phyloP scores from a whole-genome alignment of 371 early-diverging fungal species.

The Dentiscutata heterogama region DNA sequence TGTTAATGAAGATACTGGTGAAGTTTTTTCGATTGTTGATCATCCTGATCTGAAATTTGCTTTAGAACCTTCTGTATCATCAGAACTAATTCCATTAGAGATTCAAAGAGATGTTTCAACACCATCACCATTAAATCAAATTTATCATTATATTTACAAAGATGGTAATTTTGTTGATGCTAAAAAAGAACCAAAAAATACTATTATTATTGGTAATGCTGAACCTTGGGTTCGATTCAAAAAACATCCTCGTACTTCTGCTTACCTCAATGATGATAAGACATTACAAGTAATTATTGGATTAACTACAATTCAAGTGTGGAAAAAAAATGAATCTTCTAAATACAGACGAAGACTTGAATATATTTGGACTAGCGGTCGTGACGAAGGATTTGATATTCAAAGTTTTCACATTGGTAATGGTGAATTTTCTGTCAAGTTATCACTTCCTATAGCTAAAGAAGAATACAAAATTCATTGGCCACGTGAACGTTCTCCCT shows the following conservation, averaged over 20 bases:
- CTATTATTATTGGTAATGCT: neutral
- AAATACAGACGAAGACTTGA: neutral
- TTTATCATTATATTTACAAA: neutral
- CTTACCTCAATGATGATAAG: conserved; percentile 14
- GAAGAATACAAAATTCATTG: neutral
- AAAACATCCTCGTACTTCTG: neutral
- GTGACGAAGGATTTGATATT: neutral
- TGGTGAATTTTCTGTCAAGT: neutral
- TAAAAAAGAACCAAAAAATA: neutral
- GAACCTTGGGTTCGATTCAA: conserved; percentile 21
- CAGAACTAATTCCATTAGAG: neutral
- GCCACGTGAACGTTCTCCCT: neutral
- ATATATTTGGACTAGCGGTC: conserved; percentile 6
- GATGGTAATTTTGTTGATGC: conserved; percentile 3
- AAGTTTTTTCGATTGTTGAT: neutral
- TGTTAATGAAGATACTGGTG: neutral
- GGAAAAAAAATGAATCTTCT: neutral
- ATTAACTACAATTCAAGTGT: conserved; percentile 5
- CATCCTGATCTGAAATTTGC: neutral
- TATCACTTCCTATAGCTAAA: neutral
- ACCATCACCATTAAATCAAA: neutral
- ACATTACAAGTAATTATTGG: neutral
- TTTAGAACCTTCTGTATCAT: neutral
- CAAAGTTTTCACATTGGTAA: neutral
- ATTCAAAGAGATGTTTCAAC: no score